Evolutionary conservation across 2,329 filamentous ascomycete genomes (phyloP).

Genomic region (Eurotiales sp.): DNA sequence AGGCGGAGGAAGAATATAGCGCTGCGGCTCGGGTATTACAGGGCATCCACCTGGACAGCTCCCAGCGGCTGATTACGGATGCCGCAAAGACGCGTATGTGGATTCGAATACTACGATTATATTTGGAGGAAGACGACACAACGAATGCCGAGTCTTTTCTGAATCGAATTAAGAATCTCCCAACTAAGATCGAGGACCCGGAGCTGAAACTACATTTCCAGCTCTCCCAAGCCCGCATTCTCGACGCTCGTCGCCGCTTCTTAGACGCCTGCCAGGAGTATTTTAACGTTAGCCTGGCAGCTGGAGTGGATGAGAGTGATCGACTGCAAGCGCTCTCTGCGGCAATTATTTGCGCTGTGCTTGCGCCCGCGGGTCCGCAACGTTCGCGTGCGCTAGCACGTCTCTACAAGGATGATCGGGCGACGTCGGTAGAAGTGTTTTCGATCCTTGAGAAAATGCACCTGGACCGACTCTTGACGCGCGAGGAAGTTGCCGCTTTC

Average conservation of each 20-base stretch:
- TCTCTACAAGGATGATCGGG: slow-evolving; percentile 90
- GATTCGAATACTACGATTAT: slow-evolving; percentile 91
- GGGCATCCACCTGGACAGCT: slow-evolving; percentile 82
- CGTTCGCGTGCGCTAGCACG: slow-evolving; percentile 75
- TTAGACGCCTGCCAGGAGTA: slow-evolving; percentile 83
- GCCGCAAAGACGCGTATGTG: slow-evolving; percentile 80
- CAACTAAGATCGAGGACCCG: slow-evolving; percentile 69
- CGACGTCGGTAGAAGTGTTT: slow-evolving; percentile 71
- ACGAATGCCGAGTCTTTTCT: slow-evolving; percentile 80
- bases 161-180: slow-evolving; percentile 92
- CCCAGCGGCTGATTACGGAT: slow-evolving; percentile 77
- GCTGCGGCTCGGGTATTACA: slow-evolving; percentile 74
- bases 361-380: slow-evolving; percentile 84
- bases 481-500: slow-evolving; percentile 82
- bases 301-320: slow-evolving; percentile 79
- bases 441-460: slow-evolving; percentile 97
- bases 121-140: slow-evolving; percentile 89
- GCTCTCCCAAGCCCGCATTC: slow-evolving; percentile 86
- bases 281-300: slow-evolving; percentile 76
- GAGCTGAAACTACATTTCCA: slow-evolving; percentile 79
- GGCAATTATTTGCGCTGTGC: slow-evolving; percentile 85
- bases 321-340: slow-evolving; percentile 78
- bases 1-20: slow-evolving; percentile 74
- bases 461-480: slow-evolving; percentile 75
- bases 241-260: slow-evolving; percentile 86